Percentiles rank a stretch among this genome's conserved stretches.
phyloP scores from a whole-genome alignment of 108 stramenopile genomes.

The Aurantiochytrium sp. region DNA sequence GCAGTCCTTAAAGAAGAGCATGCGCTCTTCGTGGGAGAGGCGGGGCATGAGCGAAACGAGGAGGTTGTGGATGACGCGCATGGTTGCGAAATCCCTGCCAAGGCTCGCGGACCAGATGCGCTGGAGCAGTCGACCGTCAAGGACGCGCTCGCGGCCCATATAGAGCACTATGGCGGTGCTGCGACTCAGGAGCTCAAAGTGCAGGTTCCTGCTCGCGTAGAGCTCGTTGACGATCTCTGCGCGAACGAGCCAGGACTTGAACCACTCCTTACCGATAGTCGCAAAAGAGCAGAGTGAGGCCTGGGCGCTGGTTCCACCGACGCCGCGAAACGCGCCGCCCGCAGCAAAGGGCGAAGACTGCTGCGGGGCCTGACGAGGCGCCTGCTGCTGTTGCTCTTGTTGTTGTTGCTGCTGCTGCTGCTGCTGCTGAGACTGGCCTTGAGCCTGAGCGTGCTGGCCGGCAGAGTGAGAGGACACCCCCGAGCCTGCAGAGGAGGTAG shows the following conservation, averaged over 20 bases:
- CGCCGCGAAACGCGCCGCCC: not conserved
- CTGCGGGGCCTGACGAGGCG: too few relatives aligned
- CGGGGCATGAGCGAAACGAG: not conserved
- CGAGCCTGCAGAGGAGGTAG: not conserved
- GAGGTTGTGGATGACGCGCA: slow-evolving; percentile 6
- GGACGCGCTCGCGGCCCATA: not conserved
- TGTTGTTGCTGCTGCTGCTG: too few relatives aligned
- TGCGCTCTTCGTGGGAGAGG: not conserved
- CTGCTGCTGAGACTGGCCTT: too few relatives aligned
- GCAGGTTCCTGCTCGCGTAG: not conserved
- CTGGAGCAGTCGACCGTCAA: not conserved
- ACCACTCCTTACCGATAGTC: not conserved
- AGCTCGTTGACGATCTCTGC: not conserved
- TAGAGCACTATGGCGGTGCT: not conserved
- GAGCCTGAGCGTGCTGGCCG: too few relatives aligned
- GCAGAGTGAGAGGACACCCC: too few relatives aligned
- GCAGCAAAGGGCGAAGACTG: not conserved
- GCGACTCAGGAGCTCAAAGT: slow-evolving; percentile 3
- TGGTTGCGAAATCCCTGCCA: not conserved
- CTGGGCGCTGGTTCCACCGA: not conserved
- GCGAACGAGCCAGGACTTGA: not conserved
- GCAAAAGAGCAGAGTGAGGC: not conserved
- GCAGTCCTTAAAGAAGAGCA: not conserved
- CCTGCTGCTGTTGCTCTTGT: too few relatives aligned
- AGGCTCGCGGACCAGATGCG: not conserved